These are phyloP conservation scores for Myriosclerotinia scirpicola DNA, from an alignment of 2,329 filamentous ascomycete species.

Conservation along the genomic window DNA sequence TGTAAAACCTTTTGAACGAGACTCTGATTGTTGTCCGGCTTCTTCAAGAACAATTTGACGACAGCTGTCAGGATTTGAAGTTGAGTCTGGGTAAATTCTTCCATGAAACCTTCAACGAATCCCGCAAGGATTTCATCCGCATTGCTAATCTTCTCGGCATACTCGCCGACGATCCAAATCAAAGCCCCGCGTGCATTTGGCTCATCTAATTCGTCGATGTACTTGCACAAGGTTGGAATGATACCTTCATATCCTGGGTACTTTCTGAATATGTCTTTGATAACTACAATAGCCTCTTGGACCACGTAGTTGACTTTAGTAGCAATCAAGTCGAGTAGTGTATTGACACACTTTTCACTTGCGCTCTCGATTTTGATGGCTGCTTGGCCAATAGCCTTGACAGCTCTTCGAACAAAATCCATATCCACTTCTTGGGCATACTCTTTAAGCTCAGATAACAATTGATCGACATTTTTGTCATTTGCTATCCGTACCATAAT, in stretches of 20 bases:
- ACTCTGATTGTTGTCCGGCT: conserved; percentile 85
- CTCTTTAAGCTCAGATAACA: conserved; percentile 92
- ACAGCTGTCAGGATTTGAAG: conserved; percentile 95
- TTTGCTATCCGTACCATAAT: conserved; percentile 99
- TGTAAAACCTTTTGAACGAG: conserved; percentile 95
- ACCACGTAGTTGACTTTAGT: conserved; percentile 99
- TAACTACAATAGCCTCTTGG: conserved; percentile 97
- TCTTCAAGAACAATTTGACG: conserved; percentile 96
- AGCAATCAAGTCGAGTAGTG: conserved; percentile 87
- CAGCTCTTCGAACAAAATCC: conserved; percentile 93
- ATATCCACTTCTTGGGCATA: conserved; percentile 98
- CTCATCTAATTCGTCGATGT: conserved; percentile 96
- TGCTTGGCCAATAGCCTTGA: conserved; percentile 95
- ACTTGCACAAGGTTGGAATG: conserved; percentile 92
- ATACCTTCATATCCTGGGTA: conserved; percentile 98
- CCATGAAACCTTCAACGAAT: conserved; percentile 92
- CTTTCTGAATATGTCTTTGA: conserved; percentile 97
- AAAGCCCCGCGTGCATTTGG: conserved; percentile 85
- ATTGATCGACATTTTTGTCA: conserved; percentile 91
- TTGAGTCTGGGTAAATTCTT: conserved; percentile 99
- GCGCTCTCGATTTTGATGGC: conserved; percentile 98
- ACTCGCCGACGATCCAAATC: conserved; percentile 99
- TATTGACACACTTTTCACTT: conserved; percentile 93
- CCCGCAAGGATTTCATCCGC: conserved; percentile 90
- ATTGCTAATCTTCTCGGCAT: conserved; percentile 98